Evolutionary conservation across 192 early-diverging fungal genomes (phyloP).

Genomic region (Entomortierella chlamydospora): DNA sequence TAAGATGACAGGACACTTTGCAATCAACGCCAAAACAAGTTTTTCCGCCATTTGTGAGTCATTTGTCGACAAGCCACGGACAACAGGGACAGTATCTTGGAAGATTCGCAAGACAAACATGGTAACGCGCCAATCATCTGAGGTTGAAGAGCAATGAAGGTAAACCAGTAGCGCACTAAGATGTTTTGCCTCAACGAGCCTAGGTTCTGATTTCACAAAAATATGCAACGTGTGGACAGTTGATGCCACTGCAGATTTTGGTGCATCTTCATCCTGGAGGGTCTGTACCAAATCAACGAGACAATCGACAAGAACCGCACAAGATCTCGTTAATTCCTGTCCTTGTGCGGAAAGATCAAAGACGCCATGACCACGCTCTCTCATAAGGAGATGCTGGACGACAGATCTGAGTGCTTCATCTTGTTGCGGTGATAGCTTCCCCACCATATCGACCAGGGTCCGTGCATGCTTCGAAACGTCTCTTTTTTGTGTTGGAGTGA

Average conservation of each 20-base stretch:
- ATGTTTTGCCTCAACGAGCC: slow-evolving; percentile 21
- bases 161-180: slow-evolving; percentile 27
- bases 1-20: slow-evolving; percentile 39
- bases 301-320: slow-evolving; percentile 29
- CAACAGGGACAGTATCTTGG: slow-evolving; percentile 25
- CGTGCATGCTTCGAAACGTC: slow-evolving; percentile 23
- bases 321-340: slow-evolving; percentile 23
- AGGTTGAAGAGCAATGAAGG: slow-evolving; percentile 29
- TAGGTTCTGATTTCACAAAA: slow-evolving; percentile 28
- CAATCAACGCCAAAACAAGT: slow-evolving; percentile 18
- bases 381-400: slow-evolving; percentile 14
- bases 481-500: slow-evolving; percentile 25
- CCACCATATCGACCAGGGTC: slow-evolving; percentile 30
- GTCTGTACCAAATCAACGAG: slow-evolving; percentile 41
- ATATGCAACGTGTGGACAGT: slow-evolving; percentile 34
- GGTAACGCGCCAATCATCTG: slow-evolving; percentile 43
- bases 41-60: slow-evolving; percentile 17
- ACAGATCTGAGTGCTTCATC: slow-evolving; percentile 31
- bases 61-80: slow-evolving; percentile 2
- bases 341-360: not conserved
- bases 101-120: slow-evolving; percentile 50
- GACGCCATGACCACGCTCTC: slow-evolving; percentile 7
- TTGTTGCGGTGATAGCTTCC: slow-evolving; percentile 10
- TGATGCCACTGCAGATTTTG: slow-evolving; percentile 21
- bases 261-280: slow-evolving; percentile 41